A percentile compares a stretch with the other conserved stretches of the same genome.
phyloP scores from a whole-genome alignment of 305 asterid species.

The Fraxinus baroniana region DNA sequence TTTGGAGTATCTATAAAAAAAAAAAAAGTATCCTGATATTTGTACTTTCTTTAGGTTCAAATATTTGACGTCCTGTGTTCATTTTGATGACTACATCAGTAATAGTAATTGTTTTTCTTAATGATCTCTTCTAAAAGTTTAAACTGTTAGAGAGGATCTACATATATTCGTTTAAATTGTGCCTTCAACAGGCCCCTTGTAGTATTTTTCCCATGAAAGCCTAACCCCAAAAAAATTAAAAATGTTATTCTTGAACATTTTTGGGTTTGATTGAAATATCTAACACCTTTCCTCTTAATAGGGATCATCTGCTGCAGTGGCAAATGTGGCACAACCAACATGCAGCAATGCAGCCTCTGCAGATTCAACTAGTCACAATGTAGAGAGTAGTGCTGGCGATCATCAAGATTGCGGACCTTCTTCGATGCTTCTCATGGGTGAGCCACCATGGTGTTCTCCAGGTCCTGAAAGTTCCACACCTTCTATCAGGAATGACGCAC shows the following conservation, averaged over 20 bases:
- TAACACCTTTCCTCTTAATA: not conserved
- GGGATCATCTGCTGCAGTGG: conserved; percentile 34
- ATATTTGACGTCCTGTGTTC: not conserved
- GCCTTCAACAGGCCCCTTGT: not conserved
- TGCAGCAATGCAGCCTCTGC: conserved; percentile 46
- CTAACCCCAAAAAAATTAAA: not conserved
- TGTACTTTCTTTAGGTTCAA: not conserved
- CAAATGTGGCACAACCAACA: conserved; percentile 31
- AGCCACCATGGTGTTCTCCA: conserved; percentile 43
- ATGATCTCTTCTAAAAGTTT: not conserved
- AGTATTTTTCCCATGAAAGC: not conserved
- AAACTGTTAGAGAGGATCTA: not conserved
- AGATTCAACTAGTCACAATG: conserved; percentile 45
- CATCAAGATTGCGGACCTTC: conserved; percentile 50
- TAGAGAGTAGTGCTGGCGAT: conserved; percentile 44
- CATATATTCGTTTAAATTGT: not conserved
- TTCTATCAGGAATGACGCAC: conserved; percentile 44
- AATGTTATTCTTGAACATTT: not conserved
- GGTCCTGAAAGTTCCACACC: conserved; percentile 38
- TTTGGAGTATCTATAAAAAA: too few relatives aligned
- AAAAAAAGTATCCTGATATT: not conserved
- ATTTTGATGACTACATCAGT: not conserved
- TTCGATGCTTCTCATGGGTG: conserved; percentile 40
- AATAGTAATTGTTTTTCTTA: not conserved
- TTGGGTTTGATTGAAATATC: not conserved